A percentile compares a stretch with the other conserved stretches of the same genome.
phyloP scores from a whole-genome alignment of 192 early-diverging fungal species.

The Backusella australiensis region DNA sequence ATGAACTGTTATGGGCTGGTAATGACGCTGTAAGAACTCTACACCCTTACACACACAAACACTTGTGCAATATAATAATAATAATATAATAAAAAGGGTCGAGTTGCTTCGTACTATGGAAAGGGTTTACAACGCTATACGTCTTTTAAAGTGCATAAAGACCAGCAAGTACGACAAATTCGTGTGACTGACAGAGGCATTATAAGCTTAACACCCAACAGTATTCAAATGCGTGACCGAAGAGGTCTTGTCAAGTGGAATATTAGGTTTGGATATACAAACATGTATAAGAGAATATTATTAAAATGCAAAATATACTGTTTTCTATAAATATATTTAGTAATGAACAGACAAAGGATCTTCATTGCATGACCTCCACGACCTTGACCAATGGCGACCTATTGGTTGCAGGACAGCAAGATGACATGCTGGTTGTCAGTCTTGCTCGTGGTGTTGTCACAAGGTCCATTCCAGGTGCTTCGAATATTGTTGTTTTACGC shows the following conservation, averaged over 20 bases:
- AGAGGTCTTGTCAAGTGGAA: constrained; percentile 52
- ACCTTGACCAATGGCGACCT: constrained; percentile 55
- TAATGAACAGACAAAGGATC: constrained; percentile 45
- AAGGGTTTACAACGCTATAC: constrained; percentile 68
- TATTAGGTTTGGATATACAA: constrained; percentile 37
- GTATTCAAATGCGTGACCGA: constrained; percentile 60
- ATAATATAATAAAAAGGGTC: constrained; percentile 49
- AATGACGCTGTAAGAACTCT: constrained; percentile 67
- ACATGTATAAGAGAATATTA: background rate
- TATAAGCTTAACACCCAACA: constrained; percentile 62
- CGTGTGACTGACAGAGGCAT: constrained; percentile 56
- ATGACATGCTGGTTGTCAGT: constrained; percentile 51
- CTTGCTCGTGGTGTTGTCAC: constrained; percentile 44
- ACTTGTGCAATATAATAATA: background rate
- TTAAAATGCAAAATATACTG: background rate
- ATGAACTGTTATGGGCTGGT: constrained; percentile 87
- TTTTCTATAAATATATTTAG: constrained; percentile 18
- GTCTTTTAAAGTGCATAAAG: constrained; percentile 62
- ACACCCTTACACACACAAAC: background rate
- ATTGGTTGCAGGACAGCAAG: constrained; percentile 56
- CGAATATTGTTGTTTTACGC: constrained; percentile 64
- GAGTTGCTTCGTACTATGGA: constrained; percentile 63
- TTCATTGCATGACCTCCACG: constrained; percentile 55
- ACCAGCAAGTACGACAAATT: constrained; percentile 64
- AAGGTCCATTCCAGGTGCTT: constrained; percentile 35